Conservation (phyloP, 2,329 filamentous ascomycete genomes). For the Fusarium decemcellulare region DNA sequence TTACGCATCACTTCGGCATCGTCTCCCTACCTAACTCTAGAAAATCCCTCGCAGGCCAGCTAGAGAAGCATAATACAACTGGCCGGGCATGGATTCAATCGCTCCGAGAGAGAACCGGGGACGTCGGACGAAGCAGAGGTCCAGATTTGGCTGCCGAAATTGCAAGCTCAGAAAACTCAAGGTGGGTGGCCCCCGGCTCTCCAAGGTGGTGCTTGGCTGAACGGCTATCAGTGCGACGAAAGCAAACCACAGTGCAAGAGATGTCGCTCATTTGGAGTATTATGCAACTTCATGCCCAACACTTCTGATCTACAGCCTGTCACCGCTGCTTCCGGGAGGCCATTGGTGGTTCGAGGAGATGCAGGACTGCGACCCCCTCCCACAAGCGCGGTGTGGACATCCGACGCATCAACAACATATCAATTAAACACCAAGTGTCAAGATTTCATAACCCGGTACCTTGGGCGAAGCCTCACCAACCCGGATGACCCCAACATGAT, state of each 20-base stretch:
- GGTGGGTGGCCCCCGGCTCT: slow-evolving; percentile 46
- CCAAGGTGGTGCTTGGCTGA: background rate
- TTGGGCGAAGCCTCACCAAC: slow-evolving; percentile 53
- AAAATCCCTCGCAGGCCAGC: background rate
- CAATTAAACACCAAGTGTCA: slow-evolving; percentile 56
- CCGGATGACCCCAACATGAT: slow-evolving; percentile 55
- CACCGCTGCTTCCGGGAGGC: slow-evolving; percentile 38
- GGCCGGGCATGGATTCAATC: slow-evolving; percentile 13
- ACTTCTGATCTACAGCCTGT: slow-evolving; percentile 56
- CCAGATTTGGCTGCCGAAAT: slow-evolving; percentile 63
- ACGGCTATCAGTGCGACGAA: slow-evolving; percentile 60
- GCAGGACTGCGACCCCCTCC: slow-evolving; percentile 42
- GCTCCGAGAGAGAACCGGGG: background rate
- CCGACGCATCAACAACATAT: slow-evolving; percentile 49
- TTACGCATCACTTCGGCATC: background rate
- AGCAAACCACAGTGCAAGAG: slow-evolving; percentile 58
- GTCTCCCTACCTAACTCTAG: background rate
- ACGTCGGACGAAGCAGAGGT: slow-evolving; percentile 47
- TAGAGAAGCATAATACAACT: too few species aligned
- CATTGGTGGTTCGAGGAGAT: slow-evolving; percentile 34
- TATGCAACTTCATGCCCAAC: slow-evolving; percentile 59
- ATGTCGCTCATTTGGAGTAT: slow-evolving; percentile 59
- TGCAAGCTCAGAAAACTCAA: slow-evolving; percentile 67
- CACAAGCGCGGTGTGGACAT: slow-evolving; percentile 53
- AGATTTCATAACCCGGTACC: slow-evolving; percentile 58